Evolutionary conservation across 768 basidiomycete genomes (phyloP), one percentile per base, ranked within the genome.

Genomic region (Tricholoma sp.): DNA sequence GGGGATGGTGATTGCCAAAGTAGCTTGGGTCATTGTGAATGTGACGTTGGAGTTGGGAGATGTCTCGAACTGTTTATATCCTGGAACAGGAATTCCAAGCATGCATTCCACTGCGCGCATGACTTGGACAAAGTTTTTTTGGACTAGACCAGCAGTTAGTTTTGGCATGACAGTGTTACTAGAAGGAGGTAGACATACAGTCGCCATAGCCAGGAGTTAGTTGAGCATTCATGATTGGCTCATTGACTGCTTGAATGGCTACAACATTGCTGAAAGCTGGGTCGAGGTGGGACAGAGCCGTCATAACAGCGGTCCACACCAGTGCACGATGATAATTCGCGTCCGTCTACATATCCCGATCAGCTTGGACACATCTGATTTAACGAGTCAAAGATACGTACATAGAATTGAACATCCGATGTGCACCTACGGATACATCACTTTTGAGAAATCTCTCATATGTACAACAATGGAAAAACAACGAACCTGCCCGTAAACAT

Each of bases 231-330:
- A 83, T 86, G 62, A 89, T 82, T 0, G 86, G 87, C 56, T 92
- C 90, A 58, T 92, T 92, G 28, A 86, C 75, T 1, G 90, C 90
- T 61, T 92, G 80, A 29, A 92, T 85, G 1, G 86, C 74, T 39
- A 86, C 84, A n/a, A 87, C 88, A 32, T 74, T 81, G 13, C 62
- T 70, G 63, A 92, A 92, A 39, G 74, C 71, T 4, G 88, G 77
- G 64, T 91, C 84, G 34, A 87, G 69, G 61, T 92, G 90, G 1
- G 86, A 72, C 3, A 92, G 72, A 10, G 79, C 69, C 0, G 90
- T 86, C 85, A 91, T 91, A n/a, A 91, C 86, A 12, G 83, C 84
- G 0, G 88, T 83, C 90, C 90, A 92, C 17, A 85, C 71, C 47
- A 92, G 73, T 6, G 90, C 90, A 6, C 90, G 85, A 56, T 83